Base-by-base conservation (phyloP, 352 stramenopile species). In the Phytophthora melonis region DNA sequence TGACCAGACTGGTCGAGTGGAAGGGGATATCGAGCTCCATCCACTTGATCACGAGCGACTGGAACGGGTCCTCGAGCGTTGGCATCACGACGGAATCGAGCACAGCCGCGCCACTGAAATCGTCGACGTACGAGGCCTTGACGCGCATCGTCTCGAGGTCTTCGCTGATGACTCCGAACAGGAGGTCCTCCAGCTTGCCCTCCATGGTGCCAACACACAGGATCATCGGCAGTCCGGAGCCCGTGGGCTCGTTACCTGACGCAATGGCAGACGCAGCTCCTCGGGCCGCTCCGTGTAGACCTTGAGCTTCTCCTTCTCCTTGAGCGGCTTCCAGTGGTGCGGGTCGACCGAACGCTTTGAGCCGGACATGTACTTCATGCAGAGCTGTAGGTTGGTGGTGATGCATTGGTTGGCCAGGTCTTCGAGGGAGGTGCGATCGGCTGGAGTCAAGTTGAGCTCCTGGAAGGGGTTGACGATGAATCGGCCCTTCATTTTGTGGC, bases 31-130 rank as follows among this genome's bases (percentile, higher is more conserved):
- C 70, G 21, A 77, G 64, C 70, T 77, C 68, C 50, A 77, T 78
- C 78, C 78, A 84, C 68, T 82, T 82, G 53, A 84, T 53, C 13
- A 72, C 54, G 0, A 84, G 47, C 25, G 72, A 80, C 39, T 69
- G 66, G 30, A 80, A 78, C 16, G 76, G 76, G 2, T 70, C 64
- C 8, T 78, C 58, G 0, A 75, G 10, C 3, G 69, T 79, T 3
- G 74, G 77, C 18, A 72, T n/a, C 16, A 80, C 58, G 5, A 84
- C 72, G 3, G 66, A 70, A 32, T 77, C 65, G 1, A 84, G 65
- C n/a, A 84, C 77, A 18, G 67, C 68, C 4, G 67, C 77, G 16
- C 68, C 77, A 34, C 71, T 75, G 39, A 81, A 65, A 21, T 84
- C 72, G 9, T 75, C 63, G 4, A 73, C 63, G 54, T 80, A 80